A percentile compares a stretch with the other conserved stretches of the same genome.
These are phyloP conservation scores for Candida albicans DNA, from an alignment of 1,139 yeast species.

Conservation along the genomic window DNA sequence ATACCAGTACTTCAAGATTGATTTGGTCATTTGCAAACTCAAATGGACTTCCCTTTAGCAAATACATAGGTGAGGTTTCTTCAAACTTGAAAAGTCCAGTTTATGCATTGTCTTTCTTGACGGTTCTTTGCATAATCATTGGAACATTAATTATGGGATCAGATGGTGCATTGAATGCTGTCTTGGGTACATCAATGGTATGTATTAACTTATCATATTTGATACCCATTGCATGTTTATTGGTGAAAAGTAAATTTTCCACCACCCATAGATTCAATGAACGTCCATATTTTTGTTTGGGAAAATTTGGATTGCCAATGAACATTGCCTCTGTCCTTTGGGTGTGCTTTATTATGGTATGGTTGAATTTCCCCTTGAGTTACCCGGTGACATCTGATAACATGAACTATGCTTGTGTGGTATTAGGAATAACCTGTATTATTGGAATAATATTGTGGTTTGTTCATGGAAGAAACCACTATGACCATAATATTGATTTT, in stretches of 20 bases:
- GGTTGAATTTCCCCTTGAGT: conserved; percentile 29
- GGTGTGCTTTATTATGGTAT: conserved; percentile 29
- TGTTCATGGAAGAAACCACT: conserved; percentile 20
- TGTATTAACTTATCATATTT: conserved; percentile 29
- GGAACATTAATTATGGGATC: conserved; percentile 28
- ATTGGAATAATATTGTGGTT: conserved; percentile 31
- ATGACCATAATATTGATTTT: conserved; percentile 16
- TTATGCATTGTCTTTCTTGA: no score
- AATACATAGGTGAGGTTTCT: no score
- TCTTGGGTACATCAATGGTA: conserved; percentile 32
- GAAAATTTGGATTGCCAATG: conserved; percentile 26
- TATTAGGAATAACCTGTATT: conserved; percentile 31
- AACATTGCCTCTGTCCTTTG: conserved; percentile 29
- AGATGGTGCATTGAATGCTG: conserved; percentile 27
- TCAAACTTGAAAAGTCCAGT: no score
- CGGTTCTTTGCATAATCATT: no score
- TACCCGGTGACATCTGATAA: conserved; percentile 31
- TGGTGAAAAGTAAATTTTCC: conserved; percentile 19
- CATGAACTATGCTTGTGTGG: conserved; percentile 41
- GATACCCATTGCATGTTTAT: conserved; percentile 28
- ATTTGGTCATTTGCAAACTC: no score
- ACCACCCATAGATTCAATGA: conserved; percentile 12
- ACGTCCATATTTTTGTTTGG: conserved; percentile 25
- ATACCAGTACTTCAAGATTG: no score
- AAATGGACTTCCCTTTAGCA: no score